Evolutionary conservation across 2,329 filamentous ascomycete genomes (phyloP), one percentile per base, ranked within the genome.

Genomic region (Arthrobotrys musiformis): DNA sequence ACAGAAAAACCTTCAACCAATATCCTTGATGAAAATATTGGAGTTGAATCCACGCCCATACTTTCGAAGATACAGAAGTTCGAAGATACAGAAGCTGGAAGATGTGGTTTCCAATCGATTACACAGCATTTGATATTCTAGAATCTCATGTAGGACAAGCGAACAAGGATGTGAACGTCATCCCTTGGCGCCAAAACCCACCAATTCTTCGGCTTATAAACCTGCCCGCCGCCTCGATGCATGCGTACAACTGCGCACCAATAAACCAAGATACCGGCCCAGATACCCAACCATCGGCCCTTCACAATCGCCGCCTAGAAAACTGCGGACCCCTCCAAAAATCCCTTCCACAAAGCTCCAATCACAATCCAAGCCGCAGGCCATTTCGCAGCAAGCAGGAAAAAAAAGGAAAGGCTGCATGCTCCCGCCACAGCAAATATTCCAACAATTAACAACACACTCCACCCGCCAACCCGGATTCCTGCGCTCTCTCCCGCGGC

Each of bases 351-450:
- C 5, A 35, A 35, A 35, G 30, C n/a, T n/a, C n/a, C n/a, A n/a
- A n/a, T n/a, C n/a, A n/a, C n/a, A n/a, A n/a, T n/a, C n/a, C n/a
- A n/a, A n/a, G n/a, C n/a, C n/a, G 30, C 9, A 33, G 30, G 9
- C 4, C 5, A 26, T 7, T 7, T 11, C 44, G 26, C 48, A 28
- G 26, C 26, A 22, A 22, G 26, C 30, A 54, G 19, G 26, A 17
- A 7, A 52, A 30, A 30, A 54, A 17, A 15, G 6, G n/a, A 54
- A 19, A 15, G 24, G 30, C 30, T 40, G 54, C 54, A 73, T 73
- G 69, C 67, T 48, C 13, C 64, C 64, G 22, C 58, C 58, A 22
- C 72, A 76, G 64, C 72, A 70, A n/a, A 70, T 76, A 76, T 76
- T 76, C 64, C 72, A 70, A 76, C 72, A 76, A 33, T 58, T 46